These are phyloP conservation scores for Serendipita sp. DNA, from an alignment of 768 basidiomycete species.

Conservation along the genomic window DNA sequence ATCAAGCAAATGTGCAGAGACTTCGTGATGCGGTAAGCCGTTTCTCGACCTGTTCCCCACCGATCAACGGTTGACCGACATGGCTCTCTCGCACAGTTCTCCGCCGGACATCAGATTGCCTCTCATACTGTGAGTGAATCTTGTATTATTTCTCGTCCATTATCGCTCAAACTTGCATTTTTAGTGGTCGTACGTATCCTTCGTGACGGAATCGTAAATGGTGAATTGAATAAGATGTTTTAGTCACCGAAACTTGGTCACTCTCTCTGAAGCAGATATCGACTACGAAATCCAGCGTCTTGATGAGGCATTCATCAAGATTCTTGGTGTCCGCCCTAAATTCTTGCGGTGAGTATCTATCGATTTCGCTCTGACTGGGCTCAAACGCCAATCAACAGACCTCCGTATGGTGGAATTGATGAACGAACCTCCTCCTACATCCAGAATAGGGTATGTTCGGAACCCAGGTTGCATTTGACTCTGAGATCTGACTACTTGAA, in stretches of 20 bases:
- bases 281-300: conserved; percentile 6
- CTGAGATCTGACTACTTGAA: background rate
- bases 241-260: too few relatives aligned
- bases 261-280: background rate
- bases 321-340: background rate
- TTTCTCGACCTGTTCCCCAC: too few relatives aligned
- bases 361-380: background rate
- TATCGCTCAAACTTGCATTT: too few relatives aligned
- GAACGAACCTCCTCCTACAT: background rate
- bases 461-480: too few relatives aligned
- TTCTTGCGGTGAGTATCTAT: background rate
- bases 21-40: background rate
- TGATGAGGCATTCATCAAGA: conserved; percentile 4
- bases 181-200: too few relatives aligned
- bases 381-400: background rate
- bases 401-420: background rate
- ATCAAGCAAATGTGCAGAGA: background rate
- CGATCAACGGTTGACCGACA: too few relatives aligned
- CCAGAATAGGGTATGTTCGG: background rate
- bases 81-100: too few relatives aligned
- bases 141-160: too few relatives aligned
- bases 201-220: too few relatives aligned
- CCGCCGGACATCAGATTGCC: background rate
- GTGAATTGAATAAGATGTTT: too few relatives aligned
- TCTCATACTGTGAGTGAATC: background rate